Conservation (phyloP, 306 rosid genomes). For the Cucumis hystrix region DNA sequence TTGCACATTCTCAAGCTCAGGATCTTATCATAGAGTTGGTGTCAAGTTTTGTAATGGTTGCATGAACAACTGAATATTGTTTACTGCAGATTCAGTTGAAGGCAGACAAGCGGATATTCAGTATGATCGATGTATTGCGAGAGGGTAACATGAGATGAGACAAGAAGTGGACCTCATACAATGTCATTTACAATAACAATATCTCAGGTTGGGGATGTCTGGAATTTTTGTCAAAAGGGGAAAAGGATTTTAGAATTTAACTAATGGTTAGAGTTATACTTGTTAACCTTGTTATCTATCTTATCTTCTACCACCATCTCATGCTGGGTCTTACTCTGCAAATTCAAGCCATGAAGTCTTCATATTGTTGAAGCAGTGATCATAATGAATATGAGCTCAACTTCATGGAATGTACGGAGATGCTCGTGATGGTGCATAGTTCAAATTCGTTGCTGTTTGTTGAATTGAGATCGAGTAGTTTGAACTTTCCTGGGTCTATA, state of each 20-base stretch:
- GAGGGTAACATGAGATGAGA: constrained; percentile 67
- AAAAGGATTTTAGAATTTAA: not conserved
- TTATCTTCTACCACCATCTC: not conserved
- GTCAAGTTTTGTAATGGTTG: not conserved
- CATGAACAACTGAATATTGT: not conserved
- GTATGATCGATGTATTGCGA: constrained; percentile 72
- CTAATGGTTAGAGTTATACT: not conserved
- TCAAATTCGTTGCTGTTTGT: not conserved
- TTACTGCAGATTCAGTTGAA: constrained; percentile 39
- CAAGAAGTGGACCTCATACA: not conserved
- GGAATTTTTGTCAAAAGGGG: not conserved
- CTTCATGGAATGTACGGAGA: not conserved
- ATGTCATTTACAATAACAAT: not conserved
- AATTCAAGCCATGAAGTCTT: not conserved
- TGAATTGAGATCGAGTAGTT: not conserved
- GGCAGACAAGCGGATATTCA: constrained; percentile 44
- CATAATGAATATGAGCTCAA: not conserved
- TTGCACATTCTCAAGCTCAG: not conserved
- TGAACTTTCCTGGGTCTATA: not conserved
- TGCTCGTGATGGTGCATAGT: not conserved
- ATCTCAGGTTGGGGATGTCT: not conserved
- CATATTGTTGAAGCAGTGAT: not conserved
- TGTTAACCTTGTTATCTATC: not conserved
- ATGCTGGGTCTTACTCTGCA: not conserved
- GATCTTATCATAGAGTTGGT: not conserved